Conservation (phyloP, 306 rosid genomes). For the Myrica gale region DNA sequence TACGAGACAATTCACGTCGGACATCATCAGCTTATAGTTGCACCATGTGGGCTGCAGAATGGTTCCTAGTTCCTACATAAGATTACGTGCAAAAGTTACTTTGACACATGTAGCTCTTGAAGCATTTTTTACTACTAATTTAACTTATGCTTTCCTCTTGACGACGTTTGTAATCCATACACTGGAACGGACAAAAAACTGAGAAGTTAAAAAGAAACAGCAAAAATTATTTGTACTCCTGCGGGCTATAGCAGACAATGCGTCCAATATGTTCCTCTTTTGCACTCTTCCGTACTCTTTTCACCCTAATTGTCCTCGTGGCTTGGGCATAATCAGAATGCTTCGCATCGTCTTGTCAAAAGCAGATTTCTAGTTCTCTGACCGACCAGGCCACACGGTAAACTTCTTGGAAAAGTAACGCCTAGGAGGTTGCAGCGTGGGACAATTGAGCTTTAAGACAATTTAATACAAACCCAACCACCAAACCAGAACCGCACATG, state of each 20-base stretch:
- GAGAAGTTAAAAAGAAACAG: neutral
- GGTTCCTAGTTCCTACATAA: no score
- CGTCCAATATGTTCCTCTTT: no score
- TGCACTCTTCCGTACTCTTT: no score
- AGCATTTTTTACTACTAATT: neutral
- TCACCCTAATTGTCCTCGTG: no score
- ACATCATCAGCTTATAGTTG: no score
- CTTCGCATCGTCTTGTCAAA: neutral
- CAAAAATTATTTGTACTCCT: neutral
- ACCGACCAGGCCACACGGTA: neutral
- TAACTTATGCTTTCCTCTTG: neutral
- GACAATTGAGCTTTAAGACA: neutral
- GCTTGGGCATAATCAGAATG: neutral
- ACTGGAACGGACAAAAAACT: neutral
- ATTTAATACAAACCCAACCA: neutral
- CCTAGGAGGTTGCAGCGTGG: neutral
- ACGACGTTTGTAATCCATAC: neutral
- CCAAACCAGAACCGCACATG: slow-evolving; percentile 7
- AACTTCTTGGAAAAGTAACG: neutral
- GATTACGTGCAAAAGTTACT: neutral
- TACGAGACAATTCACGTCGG: neutral
- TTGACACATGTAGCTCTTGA: neutral
- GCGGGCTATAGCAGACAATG: neutral
- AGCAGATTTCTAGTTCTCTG: neutral
- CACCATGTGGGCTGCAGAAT: neutral